A percentile compares a stretch with the other conserved stretches of the same genome.
Conservation (phyloP, 305 asterid genomes). For the Ajuga reptans region DNA sequence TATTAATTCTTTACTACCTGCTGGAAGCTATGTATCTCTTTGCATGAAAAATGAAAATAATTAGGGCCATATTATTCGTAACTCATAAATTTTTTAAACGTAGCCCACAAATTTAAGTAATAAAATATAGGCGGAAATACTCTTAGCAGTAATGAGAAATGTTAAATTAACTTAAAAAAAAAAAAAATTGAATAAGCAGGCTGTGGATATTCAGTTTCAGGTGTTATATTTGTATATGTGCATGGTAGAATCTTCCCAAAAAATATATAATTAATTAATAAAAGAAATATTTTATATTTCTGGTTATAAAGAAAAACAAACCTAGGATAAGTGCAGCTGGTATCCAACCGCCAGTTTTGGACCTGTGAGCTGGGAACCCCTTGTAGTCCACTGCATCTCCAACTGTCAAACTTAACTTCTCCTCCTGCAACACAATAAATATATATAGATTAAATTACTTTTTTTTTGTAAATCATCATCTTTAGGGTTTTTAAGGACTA, state of each 20-base stretch:
- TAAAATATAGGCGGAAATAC: too few relatives aligned
- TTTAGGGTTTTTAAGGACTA: too few relatives aligned
- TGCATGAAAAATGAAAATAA: slow-evolving; percentile 13
- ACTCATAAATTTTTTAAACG: too few relatives aligned
- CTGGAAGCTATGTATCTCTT: not conserved
- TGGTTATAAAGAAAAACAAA: slow-evolving; percentile 18
- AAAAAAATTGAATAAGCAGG: too few relatives aligned
- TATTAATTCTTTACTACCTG: too few relatives aligned
- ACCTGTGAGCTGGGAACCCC: slow-evolving; percentile 62
- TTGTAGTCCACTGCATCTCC: slow-evolving; percentile 72
- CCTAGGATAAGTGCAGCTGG: slow-evolving; percentile 92
- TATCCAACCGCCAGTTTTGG: slow-evolving; percentile 85
- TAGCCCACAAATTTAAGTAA: too few relatives aligned
- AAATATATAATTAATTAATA: not conserved
- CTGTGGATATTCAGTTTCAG: not conserved
- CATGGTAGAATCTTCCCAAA: not conserved
- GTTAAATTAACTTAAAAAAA: too few relatives aligned
- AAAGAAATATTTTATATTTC: not conserved
- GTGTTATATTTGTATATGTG: not conserved
- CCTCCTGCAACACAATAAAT: slow-evolving; percentile 31
- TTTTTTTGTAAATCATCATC: not conserved
- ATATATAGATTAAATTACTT: not conserved
- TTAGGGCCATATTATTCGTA: too few relatives aligned
- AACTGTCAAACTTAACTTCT: slow-evolving; percentile 37
- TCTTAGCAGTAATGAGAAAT: too few relatives aligned